These are phyloP conservation scores for Mycena leptocephala DNA, from an alignment of 768 basidiomycete species.

Conservation along the genomic window DNA sequence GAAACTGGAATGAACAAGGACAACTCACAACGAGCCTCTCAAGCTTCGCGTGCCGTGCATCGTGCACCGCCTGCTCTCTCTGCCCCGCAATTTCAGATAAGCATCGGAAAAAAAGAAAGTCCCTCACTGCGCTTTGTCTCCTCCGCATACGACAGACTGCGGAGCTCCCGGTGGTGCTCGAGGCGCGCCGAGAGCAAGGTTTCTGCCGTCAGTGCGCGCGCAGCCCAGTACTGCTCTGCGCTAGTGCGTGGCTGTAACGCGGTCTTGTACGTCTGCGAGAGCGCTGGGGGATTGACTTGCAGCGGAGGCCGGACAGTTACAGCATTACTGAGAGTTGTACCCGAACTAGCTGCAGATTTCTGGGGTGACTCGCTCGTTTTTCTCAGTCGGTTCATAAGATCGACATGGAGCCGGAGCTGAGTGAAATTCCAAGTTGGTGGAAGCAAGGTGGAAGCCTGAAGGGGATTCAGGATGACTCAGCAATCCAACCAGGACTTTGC, in stretches of 20 bases:
- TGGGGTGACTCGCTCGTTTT: slow-evolving; percentile 21
- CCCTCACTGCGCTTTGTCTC: slow-evolving; percentile 66
- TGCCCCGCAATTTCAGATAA: slow-evolving; percentile 39
- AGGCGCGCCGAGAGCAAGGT: slow-evolving; percentile 67
- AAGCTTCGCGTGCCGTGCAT: slow-evolving; percentile 64
- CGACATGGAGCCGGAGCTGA: background rate
- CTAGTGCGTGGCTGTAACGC: slow-evolving; percentile 24
- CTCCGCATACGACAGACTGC: slow-evolving; percentile 55
- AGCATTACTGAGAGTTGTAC: slow-evolving; percentile 5
- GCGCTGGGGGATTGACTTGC: slow-evolving; percentile 15
- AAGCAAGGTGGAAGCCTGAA: background rate
- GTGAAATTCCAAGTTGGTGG: background rate
- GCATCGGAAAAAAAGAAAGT: slow-evolving; percentile 6
- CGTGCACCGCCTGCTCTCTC: slow-evolving; percentile 65
- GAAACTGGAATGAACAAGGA: background rate
- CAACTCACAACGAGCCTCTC: slow-evolving; percentile 69
- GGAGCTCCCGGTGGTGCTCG: slow-evolving; percentile 67
- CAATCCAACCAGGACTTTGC: too few species aligned
- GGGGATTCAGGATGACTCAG: background rate
- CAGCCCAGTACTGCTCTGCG: slow-evolving; percentile 78
- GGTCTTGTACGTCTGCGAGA: slow-evolving; percentile 19
- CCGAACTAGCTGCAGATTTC: slow-evolving; percentile 11
- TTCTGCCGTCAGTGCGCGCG: slow-evolving; percentile 78
- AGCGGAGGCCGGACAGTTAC: slow-evolving; percentile 21
- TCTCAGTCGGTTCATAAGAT: slow-evolving; percentile 32